Evolutionary conservation across 2,329 filamentous ascomycete genomes (phyloP).

Genomic region (Emmonsia crescens): DNA sequence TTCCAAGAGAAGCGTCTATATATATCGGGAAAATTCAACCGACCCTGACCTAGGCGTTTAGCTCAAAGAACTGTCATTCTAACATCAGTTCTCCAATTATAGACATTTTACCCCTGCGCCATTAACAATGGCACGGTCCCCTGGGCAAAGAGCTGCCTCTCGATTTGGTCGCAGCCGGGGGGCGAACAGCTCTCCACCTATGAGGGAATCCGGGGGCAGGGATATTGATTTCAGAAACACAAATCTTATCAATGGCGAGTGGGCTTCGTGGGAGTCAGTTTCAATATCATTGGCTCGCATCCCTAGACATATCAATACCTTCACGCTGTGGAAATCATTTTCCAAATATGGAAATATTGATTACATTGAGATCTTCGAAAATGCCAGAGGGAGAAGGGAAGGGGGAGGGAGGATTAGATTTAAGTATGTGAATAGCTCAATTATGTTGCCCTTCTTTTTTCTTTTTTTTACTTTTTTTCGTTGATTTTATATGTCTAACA

Average conservation of each 20-base stretch:
- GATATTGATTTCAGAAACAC: not conserved
- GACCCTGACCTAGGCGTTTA: not conserved
- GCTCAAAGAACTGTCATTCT: not conserved
- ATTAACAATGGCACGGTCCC: not conserved
- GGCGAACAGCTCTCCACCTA: not conserved
- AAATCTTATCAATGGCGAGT: slow-evolving; percentile 17
- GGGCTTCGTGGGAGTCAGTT: slow-evolving; percentile 32
- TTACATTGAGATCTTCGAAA: slow-evolving; percentile 47
- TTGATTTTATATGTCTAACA: not conserved
- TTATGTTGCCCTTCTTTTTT: not conserved
- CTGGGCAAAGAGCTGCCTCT: not conserved
- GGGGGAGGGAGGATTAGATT: slow-evolving; percentile 44
- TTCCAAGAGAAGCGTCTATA: no score
- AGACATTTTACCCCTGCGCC: not conserved
- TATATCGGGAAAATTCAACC: no score
- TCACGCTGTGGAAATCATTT: slow-evolving; percentile 43
- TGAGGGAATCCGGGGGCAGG: not conserved
- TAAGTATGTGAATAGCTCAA: slow-evolving; percentile 22
- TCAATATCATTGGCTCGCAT: slow-evolving; percentile 27
- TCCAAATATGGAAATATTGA: slow-evolving; percentile 42
- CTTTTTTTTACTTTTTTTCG: not conserved
- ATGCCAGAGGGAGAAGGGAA: slow-evolving; percentile 28
- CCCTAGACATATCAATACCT: slow-evolving; percentile 26
- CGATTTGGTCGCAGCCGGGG: no score
- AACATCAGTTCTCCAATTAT: not conserved